A percentile compares a stretch with the other conserved stretches of the same genome.
Conservation (phyloP, 2,329 filamentous ascomycete species). For the Rhexocercosporidium sp. region DNA sequence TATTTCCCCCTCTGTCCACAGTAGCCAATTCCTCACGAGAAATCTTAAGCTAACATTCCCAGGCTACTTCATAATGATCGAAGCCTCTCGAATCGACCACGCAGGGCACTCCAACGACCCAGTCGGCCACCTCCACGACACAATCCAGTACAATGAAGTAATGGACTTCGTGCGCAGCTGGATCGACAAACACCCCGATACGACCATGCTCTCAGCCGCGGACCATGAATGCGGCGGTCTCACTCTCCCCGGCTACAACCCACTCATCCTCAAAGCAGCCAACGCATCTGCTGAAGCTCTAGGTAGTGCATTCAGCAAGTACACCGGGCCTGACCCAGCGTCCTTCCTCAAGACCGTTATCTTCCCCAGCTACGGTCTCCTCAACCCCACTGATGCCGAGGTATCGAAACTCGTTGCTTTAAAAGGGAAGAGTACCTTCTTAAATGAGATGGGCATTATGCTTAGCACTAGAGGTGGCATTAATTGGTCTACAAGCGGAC, state of each 20-base stretch:
- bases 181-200: slow-evolving; percentile 11
- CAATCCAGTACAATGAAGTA: slow-evolving; percentile 14
- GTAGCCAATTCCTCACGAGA: too few relatives aligned
- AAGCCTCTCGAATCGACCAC: slow-evolving; percentile 18
- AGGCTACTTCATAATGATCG: slow-evolving; percentile 18
- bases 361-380: slow-evolving; percentile 9
- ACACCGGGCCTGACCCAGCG: background rate
- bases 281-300: background rate
- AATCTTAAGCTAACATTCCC: background rate
- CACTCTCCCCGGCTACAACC: slow-evolving; percentile 10
- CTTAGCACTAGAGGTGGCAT: slow-evolving; percentile 4
- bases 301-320: background rate
- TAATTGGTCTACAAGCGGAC: background rate
- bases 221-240: slow-evolving; percentile 11
- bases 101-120: slow-evolving; percentile 11
- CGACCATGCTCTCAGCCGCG: slow-evolving; percentile 10
- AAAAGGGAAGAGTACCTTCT: background rate
- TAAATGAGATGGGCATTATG: slow-evolving; percentile 8
- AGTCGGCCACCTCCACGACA: slow-evolving; percentile 16
- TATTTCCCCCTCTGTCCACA: background rate
- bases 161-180: slow-evolving; percentile 10
- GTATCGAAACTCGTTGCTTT: background rate
- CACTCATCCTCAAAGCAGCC: slow-evolving; percentile 1
- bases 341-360: slow-evolving; percentile 1
- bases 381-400: slow-evolving; percentile 12